phyloP scores from a whole-genome alignment of 2,329 filamentous ascomycete species.

The Paradendryphiella salina region DNA sequence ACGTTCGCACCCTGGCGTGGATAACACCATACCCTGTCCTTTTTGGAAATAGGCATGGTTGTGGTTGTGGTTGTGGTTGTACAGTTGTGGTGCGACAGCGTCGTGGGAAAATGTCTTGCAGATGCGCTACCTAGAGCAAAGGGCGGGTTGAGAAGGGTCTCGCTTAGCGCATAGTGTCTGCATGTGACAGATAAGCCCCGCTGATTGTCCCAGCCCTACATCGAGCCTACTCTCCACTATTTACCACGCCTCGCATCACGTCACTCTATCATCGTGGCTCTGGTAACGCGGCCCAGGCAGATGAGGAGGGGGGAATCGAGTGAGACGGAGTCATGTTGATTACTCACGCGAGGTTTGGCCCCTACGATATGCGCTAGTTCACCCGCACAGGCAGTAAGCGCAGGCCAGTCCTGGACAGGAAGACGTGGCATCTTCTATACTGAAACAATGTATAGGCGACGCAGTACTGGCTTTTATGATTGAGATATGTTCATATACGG shows the following conservation, averaged over 20 bases:
- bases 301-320: no score
- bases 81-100: neutral
- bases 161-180: constrained; percentile 7
- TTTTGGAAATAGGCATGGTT: constrained; percentile 56
- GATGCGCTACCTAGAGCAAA: neutral
- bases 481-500: no score
- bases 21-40: constrained; percentile 46
- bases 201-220: neutral
- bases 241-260: neutral
- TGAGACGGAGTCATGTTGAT: no score
- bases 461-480: no score
- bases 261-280: no score
- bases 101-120: constrained; percentile 8
- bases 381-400: no score
- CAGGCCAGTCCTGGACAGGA: no score
- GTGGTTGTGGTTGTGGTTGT: constrained; percentile 13
- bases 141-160: constrained; percentile 7
- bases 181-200: constrained; percentile 1
- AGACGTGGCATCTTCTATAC: no score
- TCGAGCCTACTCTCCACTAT: neutral
- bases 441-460: no score
- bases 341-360: no score
- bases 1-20: constrained; percentile 1
- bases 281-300: no score
- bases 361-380: no score